phyloP scores from a whole-genome alignment of 768 basidiomycete genomes.

The Lepiota venenata region DNA sequence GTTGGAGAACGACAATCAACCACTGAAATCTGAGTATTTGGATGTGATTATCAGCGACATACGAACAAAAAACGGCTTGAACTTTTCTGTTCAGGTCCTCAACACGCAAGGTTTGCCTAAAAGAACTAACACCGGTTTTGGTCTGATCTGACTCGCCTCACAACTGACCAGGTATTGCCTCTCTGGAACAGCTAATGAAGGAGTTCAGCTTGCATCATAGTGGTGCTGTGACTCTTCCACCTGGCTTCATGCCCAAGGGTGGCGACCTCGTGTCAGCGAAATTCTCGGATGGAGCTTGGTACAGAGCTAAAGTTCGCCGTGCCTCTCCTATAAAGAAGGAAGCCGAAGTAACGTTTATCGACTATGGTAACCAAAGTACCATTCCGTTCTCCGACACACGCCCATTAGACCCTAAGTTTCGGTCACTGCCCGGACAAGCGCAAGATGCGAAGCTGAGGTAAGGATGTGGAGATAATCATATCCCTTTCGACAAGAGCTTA shows the following conservation, averaged over 20 bases:
- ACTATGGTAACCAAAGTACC: slow-evolving; percentile 93
- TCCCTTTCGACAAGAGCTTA: not conserved
- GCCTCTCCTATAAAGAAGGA: slow-evolving; percentile 89
- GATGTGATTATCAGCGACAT: slow-evolving; percentile 93
- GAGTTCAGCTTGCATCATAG: slow-evolving; percentile 90
- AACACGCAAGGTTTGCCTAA: slow-evolving; percentile 76
- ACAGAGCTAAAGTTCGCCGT: slow-evolving; percentile 88
- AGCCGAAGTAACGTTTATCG: slow-evolving; percentile 93
- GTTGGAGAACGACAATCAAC: slow-evolving; percentile 39
- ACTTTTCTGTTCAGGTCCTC: slow-evolving; percentile 90
- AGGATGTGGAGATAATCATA: slow-evolving; percentile 6
- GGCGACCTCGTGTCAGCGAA: slow-evolving; percentile 94
- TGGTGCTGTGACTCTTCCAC: slow-evolving; percentile 49
- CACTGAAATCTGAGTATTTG: slow-evolving; percentile 80
- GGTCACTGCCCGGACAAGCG: slow-evolving; percentile 86
- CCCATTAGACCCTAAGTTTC: slow-evolving; percentile 89
- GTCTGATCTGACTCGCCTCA: slow-evolving; percentile 4
- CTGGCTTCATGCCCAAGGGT: slow-evolving; percentile 75
- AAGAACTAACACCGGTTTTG: no score
- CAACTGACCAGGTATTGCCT: slow-evolving; percentile 67
- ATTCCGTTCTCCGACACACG: slow-evolving; percentile 81
- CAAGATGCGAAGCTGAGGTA: slow-evolving; percentile 91
- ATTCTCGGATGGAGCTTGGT: slow-evolving; percentile 94
- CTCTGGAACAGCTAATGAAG: slow-evolving; percentile 89
- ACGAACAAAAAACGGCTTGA: slow-evolving; percentile 66